Base-by-base conservation (phyloP, 805 yeast genomes). In the Zygosaccharomyces pseudorouxii region DNA sequence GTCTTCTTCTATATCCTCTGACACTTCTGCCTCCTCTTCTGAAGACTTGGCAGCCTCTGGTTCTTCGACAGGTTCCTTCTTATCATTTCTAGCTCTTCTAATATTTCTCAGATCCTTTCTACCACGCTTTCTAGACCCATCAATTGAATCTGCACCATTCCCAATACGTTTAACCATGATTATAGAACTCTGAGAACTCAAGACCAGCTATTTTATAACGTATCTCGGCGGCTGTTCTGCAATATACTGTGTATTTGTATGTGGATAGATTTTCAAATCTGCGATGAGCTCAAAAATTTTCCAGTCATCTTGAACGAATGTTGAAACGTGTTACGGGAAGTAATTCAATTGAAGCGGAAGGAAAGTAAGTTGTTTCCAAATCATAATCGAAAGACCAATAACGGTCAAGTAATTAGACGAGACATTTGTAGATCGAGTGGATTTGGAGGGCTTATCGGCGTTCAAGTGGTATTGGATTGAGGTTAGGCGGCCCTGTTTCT, bases 81-180 rank as follows among this genome's bases (percentile, higher is more conserved):
- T 50, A 23, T 58, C 55, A 51, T 54, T 18, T 25, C 52, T 45
- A 3, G 82, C 75, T 66, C 87, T 76, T 7, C 78, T 77, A 25
- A 84, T 78, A 2, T 71, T 71, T 64, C 93, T 74, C 59, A 80
- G 59, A 51, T 81, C 81, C 44, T 73, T 73, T 63, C 93, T 74
- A 2, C 92, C 93, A 52, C 68, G 53, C 53, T 73, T 70, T 38
- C 58, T 55, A 37, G 48, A 48, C 22, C 53, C 59, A 27, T 47
- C 49, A 27, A 43, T 54, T 18, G 39, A 20, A 20, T 30, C 33
- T 19, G 37, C 40, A 33, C 41, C 47, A 8, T 42, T 36, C 23
- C 27, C 27, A 30, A 10, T 33, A 31, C 42, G 37, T 12, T 37
- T 42, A 27, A 8, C 30, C 35, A 25, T 43, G 33, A 29, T 38